phyloP scores from a whole-genome alignment of 129 eudicot species.

The Saussurea involucrata region DNA sequence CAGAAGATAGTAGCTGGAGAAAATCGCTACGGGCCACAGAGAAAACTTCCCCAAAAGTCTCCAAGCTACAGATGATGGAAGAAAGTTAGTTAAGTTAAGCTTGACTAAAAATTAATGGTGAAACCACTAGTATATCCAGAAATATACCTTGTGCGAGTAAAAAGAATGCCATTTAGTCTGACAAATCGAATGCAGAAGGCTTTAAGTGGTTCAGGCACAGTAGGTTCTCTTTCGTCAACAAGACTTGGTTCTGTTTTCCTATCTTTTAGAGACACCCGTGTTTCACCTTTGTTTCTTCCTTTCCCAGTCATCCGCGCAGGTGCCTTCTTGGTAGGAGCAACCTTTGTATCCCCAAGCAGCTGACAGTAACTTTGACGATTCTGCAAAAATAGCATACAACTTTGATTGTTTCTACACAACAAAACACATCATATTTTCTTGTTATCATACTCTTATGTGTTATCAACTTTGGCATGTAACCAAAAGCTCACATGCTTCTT shows the following conservation, averaged over 20 bases:
- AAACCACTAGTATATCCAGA: neutral
- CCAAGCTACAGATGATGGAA: conserved; percentile 55
- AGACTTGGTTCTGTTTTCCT: conserved; percentile 36
- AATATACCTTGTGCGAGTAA: conserved; percentile 88
- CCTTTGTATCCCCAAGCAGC: conserved; percentile 62
- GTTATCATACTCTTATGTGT: neutral
- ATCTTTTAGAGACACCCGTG: conserved; percentile 49
- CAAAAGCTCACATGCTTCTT: neutral
- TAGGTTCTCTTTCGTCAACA: conserved; percentile 42
- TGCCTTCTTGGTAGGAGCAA: conserved; percentile 45
- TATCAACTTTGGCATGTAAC: neutral
- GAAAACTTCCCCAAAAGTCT: conserved; percentile 74
- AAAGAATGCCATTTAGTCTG: conserved; percentile 86
- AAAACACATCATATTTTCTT: neutral
- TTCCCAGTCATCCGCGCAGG: conserved; percentile 51
- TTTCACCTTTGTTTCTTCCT: conserved; percentile 74
- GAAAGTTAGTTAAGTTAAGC: neutral
- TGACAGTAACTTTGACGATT: conserved; percentile 82
- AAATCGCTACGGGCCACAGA: conserved; percentile 59
- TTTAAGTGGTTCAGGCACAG: conserved; percentile 46
- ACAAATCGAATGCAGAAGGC: conserved; percentile 64
- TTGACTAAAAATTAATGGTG: neutral
- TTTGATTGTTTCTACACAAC: neutral
- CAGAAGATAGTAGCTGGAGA: conserved; percentile 62
- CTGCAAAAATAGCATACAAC: conserved; percentile 38